These are phyloP conservation scores for Hyaloscypha finlandica DNA, from an alignment of 495 filamentous ascomycete species.

Conservation along the genomic window DNA sequence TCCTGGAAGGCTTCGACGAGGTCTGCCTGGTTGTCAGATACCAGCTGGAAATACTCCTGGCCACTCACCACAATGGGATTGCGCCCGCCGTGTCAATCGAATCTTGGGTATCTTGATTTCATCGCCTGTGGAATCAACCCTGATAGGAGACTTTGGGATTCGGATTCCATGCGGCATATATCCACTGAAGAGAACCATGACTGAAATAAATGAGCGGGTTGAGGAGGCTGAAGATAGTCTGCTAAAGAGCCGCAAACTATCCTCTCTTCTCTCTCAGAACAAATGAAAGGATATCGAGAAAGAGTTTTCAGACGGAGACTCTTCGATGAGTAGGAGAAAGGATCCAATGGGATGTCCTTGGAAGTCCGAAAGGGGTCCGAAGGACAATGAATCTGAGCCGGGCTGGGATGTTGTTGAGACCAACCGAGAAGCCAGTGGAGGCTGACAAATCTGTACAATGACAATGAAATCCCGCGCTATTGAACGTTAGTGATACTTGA, in stretches of 20 bases:
- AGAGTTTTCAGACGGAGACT: neutral
- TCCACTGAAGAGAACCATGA: constrained; percentile 16
- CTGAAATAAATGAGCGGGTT: constrained; percentile 19
- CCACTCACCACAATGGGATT: neutral
- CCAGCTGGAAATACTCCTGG: neutral
- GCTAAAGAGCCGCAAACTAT: constrained; percentile 29
- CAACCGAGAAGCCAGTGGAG: neutral
- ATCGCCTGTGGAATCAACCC: neutral
- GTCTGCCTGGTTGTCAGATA: constrained; percentile 1
- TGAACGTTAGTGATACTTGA: constrained; percentile 24
- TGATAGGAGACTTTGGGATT: neutral
- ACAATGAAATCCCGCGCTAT: constrained; percentile 2
- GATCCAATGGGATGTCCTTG: constrained; percentile 1
- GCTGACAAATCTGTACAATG: constrained; percentile 1
- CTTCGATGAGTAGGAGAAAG: constrained; percentile 3
- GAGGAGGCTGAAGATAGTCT: constrained; percentile 30
- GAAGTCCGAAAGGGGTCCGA: neutral
- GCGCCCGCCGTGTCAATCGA: neutral
- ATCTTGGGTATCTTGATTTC: neutral
- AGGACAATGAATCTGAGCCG: constrained; percentile 11
- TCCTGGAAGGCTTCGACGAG: neutral
- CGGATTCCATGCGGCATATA: constrained; percentile 2
- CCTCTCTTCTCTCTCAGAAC: constrained; percentile 27
- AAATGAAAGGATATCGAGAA: constrained; percentile 12
- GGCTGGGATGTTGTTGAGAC: neutral